Percentiles rank a stretch among this genome's conserved stretches.
These are phyloP conservation scores for Sporothrix brasiliensis DNA, from an alignment of 2,329 filamentous ascomycete genomes.

Conservation along the genomic window DNA sequence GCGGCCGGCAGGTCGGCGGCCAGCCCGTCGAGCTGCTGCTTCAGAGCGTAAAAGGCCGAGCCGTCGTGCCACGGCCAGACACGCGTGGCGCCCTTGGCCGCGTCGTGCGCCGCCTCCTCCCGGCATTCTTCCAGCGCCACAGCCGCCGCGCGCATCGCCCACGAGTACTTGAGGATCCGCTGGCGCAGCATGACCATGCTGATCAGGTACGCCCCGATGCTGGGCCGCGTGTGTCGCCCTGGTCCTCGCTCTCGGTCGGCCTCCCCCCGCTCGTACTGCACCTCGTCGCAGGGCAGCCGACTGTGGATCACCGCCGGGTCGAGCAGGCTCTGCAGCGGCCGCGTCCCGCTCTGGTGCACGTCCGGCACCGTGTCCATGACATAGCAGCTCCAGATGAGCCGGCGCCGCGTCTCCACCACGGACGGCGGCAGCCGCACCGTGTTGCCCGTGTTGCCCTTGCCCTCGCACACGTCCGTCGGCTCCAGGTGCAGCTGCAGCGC, in stretches of 20 bases:
- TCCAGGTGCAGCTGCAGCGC: slow-evolving; percentile 27
- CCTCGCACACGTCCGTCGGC: slow-evolving; percentile 2
- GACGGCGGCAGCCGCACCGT: background rate
- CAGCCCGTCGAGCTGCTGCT: slow-evolving; percentile 15
- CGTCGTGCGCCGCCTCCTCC: too few relatives aligned
- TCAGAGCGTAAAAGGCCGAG: slow-evolving; percentile 6
- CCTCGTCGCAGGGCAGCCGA: slow-evolving; percentile 22
- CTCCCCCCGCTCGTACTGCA: slow-evolving; percentile 5
- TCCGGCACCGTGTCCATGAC: slow-evolving; percentile 26
- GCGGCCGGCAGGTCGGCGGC: background rate
- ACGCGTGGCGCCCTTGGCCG: background rate
- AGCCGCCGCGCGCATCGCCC: background rate
- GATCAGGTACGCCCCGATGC: slow-evolving; percentile 16
- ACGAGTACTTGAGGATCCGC: slow-evolving; percentile 20
- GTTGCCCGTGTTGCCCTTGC: background rate
- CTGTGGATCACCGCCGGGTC: slow-evolving; percentile 19
- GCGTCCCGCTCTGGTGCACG: slow-evolving; percentile 22
- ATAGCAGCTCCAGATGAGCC: slow-evolving; percentile 26
- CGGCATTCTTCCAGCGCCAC: background rate
- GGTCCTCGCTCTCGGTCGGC: background rate
- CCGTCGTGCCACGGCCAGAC: slow-evolving; percentile 26
- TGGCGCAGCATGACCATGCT: slow-evolving; percentile 22
- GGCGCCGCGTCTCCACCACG: slow-evolving; percentile 16
- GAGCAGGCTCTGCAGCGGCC: slow-evolving; percentile 8
- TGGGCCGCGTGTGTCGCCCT: background rate